Conservation (phyloP, 2,329 filamentous ascomycete genomes). For the Fusarium penzigii region DNA sequence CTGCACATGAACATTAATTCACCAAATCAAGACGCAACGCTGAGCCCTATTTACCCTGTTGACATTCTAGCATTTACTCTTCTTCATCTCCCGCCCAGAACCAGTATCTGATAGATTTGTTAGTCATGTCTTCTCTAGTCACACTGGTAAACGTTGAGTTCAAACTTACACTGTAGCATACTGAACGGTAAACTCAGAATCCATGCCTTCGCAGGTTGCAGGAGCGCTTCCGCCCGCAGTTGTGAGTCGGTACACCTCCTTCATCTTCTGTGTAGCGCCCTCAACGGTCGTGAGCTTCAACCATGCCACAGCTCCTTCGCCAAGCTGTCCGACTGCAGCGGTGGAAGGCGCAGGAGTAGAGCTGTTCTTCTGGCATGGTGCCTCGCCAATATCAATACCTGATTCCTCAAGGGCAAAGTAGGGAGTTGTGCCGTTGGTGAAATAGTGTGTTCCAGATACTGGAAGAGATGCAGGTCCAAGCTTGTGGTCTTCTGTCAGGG, state of each 20-base stretch:
- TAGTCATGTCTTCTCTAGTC: slow-evolving; percentile 5
- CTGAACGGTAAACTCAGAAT: slow-evolving; percentile 67
- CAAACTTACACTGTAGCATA: slow-evolving; percentile 80
- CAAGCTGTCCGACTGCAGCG: slow-evolving; percentile 60
- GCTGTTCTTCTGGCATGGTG: slow-evolving; percentile 62
- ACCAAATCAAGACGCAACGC: not conserved
- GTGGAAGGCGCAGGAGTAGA: slow-evolving; percentile 62
- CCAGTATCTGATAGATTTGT: slow-evolving; percentile 27
- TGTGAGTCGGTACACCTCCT: slow-evolving; percentile 79
- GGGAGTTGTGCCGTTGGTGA: slow-evolving; percentile 68
- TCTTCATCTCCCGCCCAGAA: slow-evolving; percentile 25
- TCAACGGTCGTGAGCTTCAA: slow-evolving; percentile 64
- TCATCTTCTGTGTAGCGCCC: slow-evolving; percentile 60
- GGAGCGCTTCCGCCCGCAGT: slow-evolving; percentile 82
- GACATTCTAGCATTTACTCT: not conserved
- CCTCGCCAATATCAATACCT: slow-evolving; percentile 55
- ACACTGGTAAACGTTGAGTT: not conserved
- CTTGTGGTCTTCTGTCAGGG: slow-evolving; percentile 46
- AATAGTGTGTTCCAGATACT: slow-evolving; percentile 80
- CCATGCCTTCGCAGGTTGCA: slow-evolving; percentile 67
- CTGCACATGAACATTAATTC: not conserved
- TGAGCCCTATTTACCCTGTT: not conserved
- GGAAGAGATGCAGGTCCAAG: slow-evolving; percentile 61
- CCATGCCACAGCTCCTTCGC: slow-evolving; percentile 76
- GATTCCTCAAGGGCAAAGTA: slow-evolving; percentile 76